A percentile compares a stretch with the other conserved stretches of the same genome.
Conservation (phyloP, 345 rosid genomes). For the Cardamine chenopodiifolia region DNA sequence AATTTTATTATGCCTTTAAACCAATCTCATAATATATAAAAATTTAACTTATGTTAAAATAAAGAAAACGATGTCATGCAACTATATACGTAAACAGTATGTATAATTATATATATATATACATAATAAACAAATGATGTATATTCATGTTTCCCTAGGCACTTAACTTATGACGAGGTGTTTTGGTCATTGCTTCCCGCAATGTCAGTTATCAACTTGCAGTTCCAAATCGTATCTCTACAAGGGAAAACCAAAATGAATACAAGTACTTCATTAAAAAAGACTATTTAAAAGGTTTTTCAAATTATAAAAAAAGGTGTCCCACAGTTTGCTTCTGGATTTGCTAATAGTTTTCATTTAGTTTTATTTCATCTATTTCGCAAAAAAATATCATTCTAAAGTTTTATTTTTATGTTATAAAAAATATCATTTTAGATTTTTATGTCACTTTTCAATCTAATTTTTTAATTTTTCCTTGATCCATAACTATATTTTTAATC, state of each 20-base stretch:
- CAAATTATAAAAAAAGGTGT: too few species aligned
- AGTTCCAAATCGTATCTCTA: not conserved
- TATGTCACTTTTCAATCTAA: too few species aligned
- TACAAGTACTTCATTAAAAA: not conserved
- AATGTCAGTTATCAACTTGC: conserved; percentile 18
- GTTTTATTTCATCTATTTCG: too few species aligned
- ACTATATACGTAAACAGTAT: conserved; percentile 2
- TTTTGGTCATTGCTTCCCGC: conserved; percentile 40
- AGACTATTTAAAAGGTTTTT: too few species aligned
- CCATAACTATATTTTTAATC: too few species aligned
- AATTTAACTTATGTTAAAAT: not conserved
- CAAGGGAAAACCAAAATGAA: too few species aligned
- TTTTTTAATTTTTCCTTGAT: too few species aligned
- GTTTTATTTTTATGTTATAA: too few species aligned
- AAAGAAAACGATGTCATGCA: conserved; percentile 29
- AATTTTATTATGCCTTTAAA: not conserved
- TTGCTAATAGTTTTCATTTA: conserved; percentile 1
- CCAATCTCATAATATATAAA: not conserved
- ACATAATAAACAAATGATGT: not conserved
- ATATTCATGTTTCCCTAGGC: conserved; percentile 30
- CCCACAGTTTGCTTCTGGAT: conserved; percentile 20
- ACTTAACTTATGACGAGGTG: conserved; percentile 29
- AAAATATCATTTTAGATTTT: too few species aligned
- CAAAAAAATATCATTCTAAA: too few species aligned
- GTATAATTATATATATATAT: not conserved